Evolutionary conservation across 2,329 filamentous ascomycete species (phyloP).

Genomic region (Zymoseptoria passerinii): DNA sequence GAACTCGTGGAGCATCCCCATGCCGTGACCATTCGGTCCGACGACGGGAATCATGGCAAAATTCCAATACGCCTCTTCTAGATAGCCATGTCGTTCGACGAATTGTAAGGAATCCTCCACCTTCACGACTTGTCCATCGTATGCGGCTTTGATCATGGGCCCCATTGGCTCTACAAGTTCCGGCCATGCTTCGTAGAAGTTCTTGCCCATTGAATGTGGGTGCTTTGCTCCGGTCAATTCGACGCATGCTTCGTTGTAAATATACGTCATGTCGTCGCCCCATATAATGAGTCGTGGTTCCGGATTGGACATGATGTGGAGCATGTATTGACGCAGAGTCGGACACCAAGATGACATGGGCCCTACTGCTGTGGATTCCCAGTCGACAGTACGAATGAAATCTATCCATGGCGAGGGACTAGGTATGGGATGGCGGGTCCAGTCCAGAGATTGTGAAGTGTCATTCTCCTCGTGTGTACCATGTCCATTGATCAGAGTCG

Average conservation of each 20-base stretch:
- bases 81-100: slow-evolving; percentile 20
- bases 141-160: slow-evolving; percentile 16
- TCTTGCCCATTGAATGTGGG: slow-evolving; percentile 17
- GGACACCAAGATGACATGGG: slow-evolving; percentile 23
- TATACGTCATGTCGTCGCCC: slow-evolving; percentile 27
- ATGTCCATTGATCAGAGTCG: not conserved
- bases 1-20: slow-evolving; percentile 22
- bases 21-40: slow-evolving; percentile 11
- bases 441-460: slow-evolving; percentile 16
- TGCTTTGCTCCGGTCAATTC: slow-evolving; percentile 22
- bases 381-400: slow-evolving; percentile 24
- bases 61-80: slow-evolving; percentile 27
- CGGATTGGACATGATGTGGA: slow-evolving; percentile 25
- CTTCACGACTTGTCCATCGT: slow-evolving; percentile 15
- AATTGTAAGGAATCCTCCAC: slow-evolving; percentile 16
- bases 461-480: not conserved
- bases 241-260: slow-evolving; percentile 26
- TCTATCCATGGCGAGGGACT: slow-evolving; percentile 19
- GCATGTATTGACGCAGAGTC: slow-evolving; percentile 17
- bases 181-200: slow-evolving; percentile 12
- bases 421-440: slow-evolving; percentile 20
- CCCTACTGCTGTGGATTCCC: slow-evolving; percentile 23
- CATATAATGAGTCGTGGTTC: slow-evolving; percentile 25
- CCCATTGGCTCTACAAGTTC: slow-evolving; percentile 18
- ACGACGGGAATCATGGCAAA: slow-evolving; percentile 24